Base-by-base conservation (phyloP, 257 asterid species). In the Lycium ferocissimum region DNA sequence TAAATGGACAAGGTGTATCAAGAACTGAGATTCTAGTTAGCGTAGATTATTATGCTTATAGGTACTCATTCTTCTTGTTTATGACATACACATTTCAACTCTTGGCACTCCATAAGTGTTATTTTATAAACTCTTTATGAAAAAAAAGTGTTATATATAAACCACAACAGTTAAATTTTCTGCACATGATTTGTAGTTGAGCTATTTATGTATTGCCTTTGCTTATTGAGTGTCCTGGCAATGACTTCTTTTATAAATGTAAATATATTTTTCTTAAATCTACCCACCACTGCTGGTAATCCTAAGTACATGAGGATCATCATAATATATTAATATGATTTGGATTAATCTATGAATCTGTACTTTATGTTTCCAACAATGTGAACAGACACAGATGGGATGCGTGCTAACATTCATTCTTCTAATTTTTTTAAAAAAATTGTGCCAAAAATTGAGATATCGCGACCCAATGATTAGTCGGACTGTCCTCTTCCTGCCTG, bases 1-100 rank as follows among this genome's bases (percentile, higher is more conserved):
- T 20, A 73, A 38, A 37, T 15, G 76, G 72, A 26, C n/a, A 71
- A n/a, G 80, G 45, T 72, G 57, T 75, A 75, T 75, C n/a, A 49
- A 49, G 81, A 75, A 75, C n/a, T 47, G 62, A 49, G 20, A 20
- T 49, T 75, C 17, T 75, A 75, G 81, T 75, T 75, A 3, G 45
- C 22, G 80, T 0, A n/a, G 58, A 72, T 43, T 35, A 71, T 72
- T 45, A 45, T 72, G 80, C 17, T 45, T 72, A 11, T 49, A 75
- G n/a, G n/a, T n/a, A n/a, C n/a, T n/a, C n/a, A n/a, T n/a, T n/a
- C n/a, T n/a, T n/a, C n/a, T n/a, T n/a, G n/a, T n/a, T n/a, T n/a
- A n/a, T n/a, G n/a, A n/a, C n/a, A n/a, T n/a, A n/a, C n/a, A n/a
- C n/a, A n/a, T n/a, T n/a, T n/a, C n/a, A n/a, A n/a, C n/a, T n/a